Evolutionary conservation across 208 protist genomes (phyloP).

Genomic region (Zelonia costaricensis): DNA sequence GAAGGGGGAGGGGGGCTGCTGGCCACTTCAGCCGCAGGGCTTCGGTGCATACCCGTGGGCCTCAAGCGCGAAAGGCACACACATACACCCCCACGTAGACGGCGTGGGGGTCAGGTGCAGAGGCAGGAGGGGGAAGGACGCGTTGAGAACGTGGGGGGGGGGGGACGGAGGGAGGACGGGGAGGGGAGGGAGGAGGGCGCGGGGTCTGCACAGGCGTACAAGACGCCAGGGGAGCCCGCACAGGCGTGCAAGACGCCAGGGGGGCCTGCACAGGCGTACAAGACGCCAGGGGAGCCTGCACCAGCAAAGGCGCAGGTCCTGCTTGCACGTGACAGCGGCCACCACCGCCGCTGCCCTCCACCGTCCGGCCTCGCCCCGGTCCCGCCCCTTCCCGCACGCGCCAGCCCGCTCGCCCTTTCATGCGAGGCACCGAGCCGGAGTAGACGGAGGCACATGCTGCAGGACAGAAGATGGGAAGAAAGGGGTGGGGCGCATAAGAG

Average conservation of each 20-base stretch:
- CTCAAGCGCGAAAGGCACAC: slow-evolving; percentile 3
- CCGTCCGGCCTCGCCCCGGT: too few relatives aligned
- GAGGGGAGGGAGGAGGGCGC: not conserved
- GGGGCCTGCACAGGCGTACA: too few relatives aligned
- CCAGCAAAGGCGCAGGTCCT: too few relatives aligned
- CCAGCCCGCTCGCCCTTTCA: too few relatives aligned
- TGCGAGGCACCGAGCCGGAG: slow-evolving; percentile 12
- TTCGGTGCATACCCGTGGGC: slow-evolving; percentile 13
- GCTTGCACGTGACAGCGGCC: too few relatives aligned
- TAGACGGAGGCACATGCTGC: not conserved
- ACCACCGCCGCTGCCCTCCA: too few relatives aligned
- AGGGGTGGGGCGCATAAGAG: not conserved
- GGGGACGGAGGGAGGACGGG: not conserved
- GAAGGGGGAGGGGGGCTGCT: too few relatives aligned
- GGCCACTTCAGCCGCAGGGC: not conserved
- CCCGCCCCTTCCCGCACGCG: too few relatives aligned
- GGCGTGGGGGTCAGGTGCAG: not conserved
- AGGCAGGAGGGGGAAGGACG: not conserved
- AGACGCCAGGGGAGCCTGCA: too few relatives aligned
- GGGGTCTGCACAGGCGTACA: too few relatives aligned
- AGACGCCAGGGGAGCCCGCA: too few relatives aligned
- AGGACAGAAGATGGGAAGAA: not conserved
- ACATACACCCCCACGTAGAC: not conserved
- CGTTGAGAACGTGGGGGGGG: not conserved
- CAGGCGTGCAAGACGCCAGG: too few relatives aligned